Evolutionary conservation across 2,329 filamentous ascomycete genomes (phyloP), one percentile per base, ranked within the genome.

Genomic region (Pyrenophora graminea): DNA sequence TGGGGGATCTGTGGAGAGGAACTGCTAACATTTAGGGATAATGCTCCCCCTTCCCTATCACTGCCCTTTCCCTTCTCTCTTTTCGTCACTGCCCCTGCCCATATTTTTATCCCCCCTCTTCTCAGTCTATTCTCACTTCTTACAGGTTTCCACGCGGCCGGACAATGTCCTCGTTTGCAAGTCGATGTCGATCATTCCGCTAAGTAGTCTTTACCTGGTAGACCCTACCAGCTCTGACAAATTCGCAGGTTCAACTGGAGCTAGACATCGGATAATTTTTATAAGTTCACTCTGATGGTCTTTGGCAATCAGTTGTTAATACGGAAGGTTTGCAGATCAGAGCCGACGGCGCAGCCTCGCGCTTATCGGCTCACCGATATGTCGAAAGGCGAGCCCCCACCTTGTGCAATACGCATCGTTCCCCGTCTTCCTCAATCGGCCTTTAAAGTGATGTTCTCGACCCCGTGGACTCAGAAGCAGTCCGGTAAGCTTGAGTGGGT

Each of bases 1-100:
- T 27, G 7, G 25, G 25, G 25, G 5, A 8, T 8, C 9, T 8
- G 25, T 8, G 25, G 27, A 30, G 27, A 30, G 27, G 27, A 13
- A 23, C 31, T 43, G 27, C 43, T 45, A 45, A 45, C 43, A 25
- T 39, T 17, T 32, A 45, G 34, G 33, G 32, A n/a, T 21, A 43
- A 33, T 33, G 40, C n/a, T 15, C 9, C 31, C 31, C 18, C 36
- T 39, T 4, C 15, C 25, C 27, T 19, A 15, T 21, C 34, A 37
- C 19, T 38, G 6, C 43, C 43, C 17, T 21, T 30, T 15, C 18
- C 18, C 18, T 15, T 17, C 33, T 34, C 15, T 25, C 34, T 25
- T 32, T 33, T 15, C 17, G 13, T 12, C 42, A 17, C 18, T 30
- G 13, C 33, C 23, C 25, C 3, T 36, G 6, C 19, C 17, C 23